Evolutionary conservation across 768 basidiomycete species (phyloP), one percentile per base, ranked within the genome.

Genomic region (Macrolepiota fuliginosa): DNA sequence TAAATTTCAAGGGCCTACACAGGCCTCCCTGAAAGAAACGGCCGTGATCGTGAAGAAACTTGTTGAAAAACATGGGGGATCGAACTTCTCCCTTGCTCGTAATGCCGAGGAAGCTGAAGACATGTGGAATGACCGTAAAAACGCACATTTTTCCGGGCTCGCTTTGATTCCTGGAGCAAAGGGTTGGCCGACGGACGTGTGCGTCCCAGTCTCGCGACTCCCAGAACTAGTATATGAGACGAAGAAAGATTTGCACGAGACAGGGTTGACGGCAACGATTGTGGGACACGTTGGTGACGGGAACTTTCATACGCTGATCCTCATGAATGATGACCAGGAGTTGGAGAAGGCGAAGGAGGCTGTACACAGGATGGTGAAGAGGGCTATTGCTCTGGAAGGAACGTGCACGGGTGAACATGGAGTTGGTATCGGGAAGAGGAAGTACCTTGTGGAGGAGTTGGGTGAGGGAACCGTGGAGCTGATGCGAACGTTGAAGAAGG

Each of bases 321-420:
- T 90, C 15, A 87, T 88, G 72, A 73, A 77, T 17, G 80, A 77
- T 27, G 85, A 88, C 7, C 78, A 84, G 24, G 87, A 91, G 62
- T 62, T 69, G 27, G 70, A 68, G 42, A 66, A 66, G 11, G 85
- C 77, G 0, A 71, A 74, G 54, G 74, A 76, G 25, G 79, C 77
- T 1, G 86, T 87, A 3, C 76, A 82, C 58, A 73, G 85, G 54
- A 86, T 91, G 84, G 86, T 90, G 2, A 73, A 80, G 63, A 78
- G 88, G 13, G 90, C 90, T 2, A 85, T 91, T 58, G 80, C 76
- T 19, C 76, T 91, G 54, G 90, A 91, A 64, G 90, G 90, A 19
- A 90, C 90, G 45, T 91, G 90, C 88, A 89, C 87, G 0, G 91
- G 91, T 3, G 93, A 95, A 67, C 93, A 95, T 68, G 94, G 93